Conservation (phyloP, 2,329 filamentous ascomycete genomes). For the Endothia cerciana region DNA sequence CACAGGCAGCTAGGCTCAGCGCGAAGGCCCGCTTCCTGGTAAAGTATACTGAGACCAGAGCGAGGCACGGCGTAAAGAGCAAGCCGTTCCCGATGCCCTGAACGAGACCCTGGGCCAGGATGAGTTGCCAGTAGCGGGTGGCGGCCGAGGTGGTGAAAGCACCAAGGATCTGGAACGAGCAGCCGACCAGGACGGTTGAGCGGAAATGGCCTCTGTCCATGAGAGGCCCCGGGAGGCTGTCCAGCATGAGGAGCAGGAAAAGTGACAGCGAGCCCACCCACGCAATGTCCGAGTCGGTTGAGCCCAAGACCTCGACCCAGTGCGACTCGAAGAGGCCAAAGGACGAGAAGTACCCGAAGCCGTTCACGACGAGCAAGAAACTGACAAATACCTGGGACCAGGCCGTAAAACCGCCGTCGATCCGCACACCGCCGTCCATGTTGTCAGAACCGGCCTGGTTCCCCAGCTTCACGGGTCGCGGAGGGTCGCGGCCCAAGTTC, state of each 20-base stretch:
- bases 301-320: conserved; percentile 46
- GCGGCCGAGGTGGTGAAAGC: conserved; percentile 50
- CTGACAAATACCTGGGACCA: conserved; percentile 47
- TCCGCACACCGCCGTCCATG: not conserved
- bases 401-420: conserved; percentile 51
- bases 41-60: conserved; percentile 71
- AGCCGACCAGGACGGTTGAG: conserved; percentile 45
- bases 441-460: not conserved
- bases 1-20: conserved; percentile 63
- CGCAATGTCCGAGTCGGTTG: conserved; percentile 49
- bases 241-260: conserved; percentile 59
- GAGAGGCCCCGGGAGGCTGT: conserved; percentile 55
- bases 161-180: conserved; percentile 47
- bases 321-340: conserved; percentile 60
- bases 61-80: conserved; percentile 66
- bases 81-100: conserved; percentile 62
- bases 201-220: conserved; percentile 59
- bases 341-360: conserved; percentile 58
- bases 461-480: not conserved
- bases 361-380: conserved; percentile 55
- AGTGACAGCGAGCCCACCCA: conserved; percentile 61
- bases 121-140: conserved; percentile 57
- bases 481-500: not conserved
- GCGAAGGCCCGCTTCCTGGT: conserved; percentile 58
- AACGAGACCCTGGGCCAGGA: conserved; percentile 59